These are phyloP conservation scores for Umbilicus rupestris DNA, from an alignment of 164 flowering plant species.

Conservation along the genomic window DNA sequence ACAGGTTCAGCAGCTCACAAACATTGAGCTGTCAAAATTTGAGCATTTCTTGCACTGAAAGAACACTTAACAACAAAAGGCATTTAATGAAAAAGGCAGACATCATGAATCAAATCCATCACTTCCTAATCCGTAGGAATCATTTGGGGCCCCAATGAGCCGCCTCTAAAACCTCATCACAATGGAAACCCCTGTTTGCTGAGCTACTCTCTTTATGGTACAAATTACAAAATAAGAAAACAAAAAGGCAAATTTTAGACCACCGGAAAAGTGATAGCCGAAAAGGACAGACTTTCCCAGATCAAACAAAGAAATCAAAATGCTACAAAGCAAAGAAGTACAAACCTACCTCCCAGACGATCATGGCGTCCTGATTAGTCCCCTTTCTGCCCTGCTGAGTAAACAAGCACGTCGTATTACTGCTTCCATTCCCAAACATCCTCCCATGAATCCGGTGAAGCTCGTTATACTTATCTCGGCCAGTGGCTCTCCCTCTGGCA, in stretches of 20 bases:
- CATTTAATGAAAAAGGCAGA: background rate
- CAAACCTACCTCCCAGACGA: conserved; percentile 30
- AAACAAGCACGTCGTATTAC: conserved; percentile 19
- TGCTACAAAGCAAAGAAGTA: background rate
- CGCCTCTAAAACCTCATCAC: background rate
- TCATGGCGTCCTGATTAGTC: conserved; percentile 37
- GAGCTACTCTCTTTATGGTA: background rate
- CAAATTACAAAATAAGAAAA: background rate
- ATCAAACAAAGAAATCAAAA: no score
- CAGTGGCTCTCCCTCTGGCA: background rate
- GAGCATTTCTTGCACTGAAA: no score
- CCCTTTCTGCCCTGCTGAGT: conserved; percentile 43
- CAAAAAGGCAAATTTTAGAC: no score
- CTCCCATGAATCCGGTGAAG: conserved; percentile 4
- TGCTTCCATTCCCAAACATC: conserved; percentile 16
- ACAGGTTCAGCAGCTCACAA: no score
- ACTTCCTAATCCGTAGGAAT: background rate
- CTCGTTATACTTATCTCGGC: background rate
- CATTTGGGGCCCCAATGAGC: background rate
- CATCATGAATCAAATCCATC: background rate
- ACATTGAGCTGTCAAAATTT: no score
- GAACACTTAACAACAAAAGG: background rate
- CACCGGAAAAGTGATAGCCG: no score
- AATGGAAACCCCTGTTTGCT: no score
- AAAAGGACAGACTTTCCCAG: no score